These are phyloP conservation scores for Populus hybrid DNA, from an alignment of 441 rosid genomes.

Conservation along the genomic window DNA sequence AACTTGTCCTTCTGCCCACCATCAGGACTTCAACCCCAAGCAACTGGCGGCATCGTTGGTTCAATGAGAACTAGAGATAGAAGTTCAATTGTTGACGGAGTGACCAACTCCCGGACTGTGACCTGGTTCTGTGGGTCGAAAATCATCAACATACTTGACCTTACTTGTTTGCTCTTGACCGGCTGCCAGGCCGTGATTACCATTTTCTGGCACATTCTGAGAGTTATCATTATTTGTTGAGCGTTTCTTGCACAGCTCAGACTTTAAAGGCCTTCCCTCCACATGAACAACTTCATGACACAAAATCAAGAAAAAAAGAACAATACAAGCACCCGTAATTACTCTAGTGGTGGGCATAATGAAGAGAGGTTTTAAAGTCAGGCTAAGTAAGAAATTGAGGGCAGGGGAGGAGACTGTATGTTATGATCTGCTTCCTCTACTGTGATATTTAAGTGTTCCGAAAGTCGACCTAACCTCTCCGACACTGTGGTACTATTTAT, in stretches of 20 bases:
- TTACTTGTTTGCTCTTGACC: conserved; percentile 28
- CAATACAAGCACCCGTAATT: conserved; percentile 5
- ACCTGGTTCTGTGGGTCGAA: conserved; percentile 63
- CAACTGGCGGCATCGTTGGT: neutral
- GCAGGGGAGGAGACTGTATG: neutral
- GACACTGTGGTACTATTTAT: conserved; percentile 22
- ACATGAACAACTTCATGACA: conserved; percentile 27
- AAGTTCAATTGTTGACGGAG: conserved; percentile 37
- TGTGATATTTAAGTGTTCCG: conserved; percentile 4
- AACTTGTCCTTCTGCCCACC: neutral
- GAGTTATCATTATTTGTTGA: conserved; percentile 12
- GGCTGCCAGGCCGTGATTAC: neutral
- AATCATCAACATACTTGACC: conserved; percentile 38
- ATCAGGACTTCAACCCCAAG: neutral
- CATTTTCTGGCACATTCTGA: conserved; percentile 14
- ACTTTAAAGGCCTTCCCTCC: conserved; percentile 43
- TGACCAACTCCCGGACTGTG: conserved; percentile 83
- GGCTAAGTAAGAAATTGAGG: neutral
- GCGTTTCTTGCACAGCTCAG: conserved; percentile 25
- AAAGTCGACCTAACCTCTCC: neutral
- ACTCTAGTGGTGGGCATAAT: conserved; percentile 29
- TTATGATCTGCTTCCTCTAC: neutral
- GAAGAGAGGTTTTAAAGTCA: neutral
- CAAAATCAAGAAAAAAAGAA: conserved; percentile 29
- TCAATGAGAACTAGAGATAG: neutral